Percentiles rank a stretch among this genome's conserved stretches.
Conservation (phyloP, 345 rosid genomes). For the Eucalyptus polyanthemos region DNA sequence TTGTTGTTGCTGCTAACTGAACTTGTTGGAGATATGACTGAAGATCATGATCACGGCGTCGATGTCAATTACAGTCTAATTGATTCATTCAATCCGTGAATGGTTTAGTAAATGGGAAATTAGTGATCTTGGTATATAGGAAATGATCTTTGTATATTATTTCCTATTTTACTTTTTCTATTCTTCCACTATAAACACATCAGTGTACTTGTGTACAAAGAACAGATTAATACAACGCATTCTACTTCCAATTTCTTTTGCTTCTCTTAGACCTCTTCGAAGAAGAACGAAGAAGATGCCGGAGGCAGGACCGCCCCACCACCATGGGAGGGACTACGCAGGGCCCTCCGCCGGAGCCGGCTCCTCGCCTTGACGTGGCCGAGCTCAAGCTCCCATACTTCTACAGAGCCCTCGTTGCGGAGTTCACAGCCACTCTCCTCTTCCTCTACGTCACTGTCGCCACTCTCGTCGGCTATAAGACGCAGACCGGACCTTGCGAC, state of each 20-base stretch:
- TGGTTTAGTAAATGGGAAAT: too few species aligned
- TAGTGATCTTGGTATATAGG: too few species aligned
- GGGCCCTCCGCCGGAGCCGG: slow-evolving; percentile 95
- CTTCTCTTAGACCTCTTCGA: not conserved
- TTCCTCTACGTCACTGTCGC: slow-evolving; percentile 83
- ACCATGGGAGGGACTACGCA: slow-evolving; percentile 58
- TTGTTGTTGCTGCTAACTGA: not conserved
- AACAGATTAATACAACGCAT: too few species aligned
- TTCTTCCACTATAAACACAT: too few species aligned
- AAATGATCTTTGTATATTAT: too few species aligned
- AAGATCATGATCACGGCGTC: too few species aligned
- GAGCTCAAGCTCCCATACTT: slow-evolving; percentile 80
- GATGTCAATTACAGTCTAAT: too few species aligned
- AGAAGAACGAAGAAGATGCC: slow-evolving; percentile 24
- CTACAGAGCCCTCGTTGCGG: slow-evolving; percentile 87
- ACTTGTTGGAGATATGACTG: too few species aligned
- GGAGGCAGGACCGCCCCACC: slow-evolving; percentile 47
- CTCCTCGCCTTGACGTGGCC: slow-evolving; percentile 41
- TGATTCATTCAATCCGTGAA: too few species aligned
- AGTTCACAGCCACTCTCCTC: slow-evolving; percentile 85
- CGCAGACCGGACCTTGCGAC: slow-evolving; percentile 38
- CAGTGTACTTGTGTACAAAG: too few species aligned
- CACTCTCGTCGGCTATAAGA: slow-evolving; percentile 62
- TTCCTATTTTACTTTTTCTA: too few species aligned
- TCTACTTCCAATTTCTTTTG: too few species aligned